Evolutionary conservation across 306 rosid species (phyloP).

Genomic region (Carpinus viminea): DNA sequence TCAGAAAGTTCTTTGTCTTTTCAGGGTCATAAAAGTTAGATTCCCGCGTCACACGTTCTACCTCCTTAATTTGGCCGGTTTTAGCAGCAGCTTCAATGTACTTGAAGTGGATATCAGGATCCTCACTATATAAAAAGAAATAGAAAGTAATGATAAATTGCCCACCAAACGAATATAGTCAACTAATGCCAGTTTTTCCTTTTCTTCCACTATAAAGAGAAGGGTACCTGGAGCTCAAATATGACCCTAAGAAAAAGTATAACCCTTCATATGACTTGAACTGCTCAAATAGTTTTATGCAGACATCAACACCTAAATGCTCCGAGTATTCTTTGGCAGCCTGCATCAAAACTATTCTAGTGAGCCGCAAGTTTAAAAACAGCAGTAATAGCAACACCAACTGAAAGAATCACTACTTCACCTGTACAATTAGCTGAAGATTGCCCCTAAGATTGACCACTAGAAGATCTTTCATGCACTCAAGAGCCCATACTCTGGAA

Average conservation of each 20-base stretch:
- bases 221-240: conserved; percentile 82
- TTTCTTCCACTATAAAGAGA: background rate
- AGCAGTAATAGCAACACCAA: background rate
- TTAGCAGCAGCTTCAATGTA: conserved; percentile 98
- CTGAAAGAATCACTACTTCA: conserved; percentile 17
- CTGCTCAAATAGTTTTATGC: conserved; percentile 97
- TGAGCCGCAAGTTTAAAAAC: background rate
- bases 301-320: conserved; percentile 86
- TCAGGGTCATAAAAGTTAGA: conserved; percentile 95
- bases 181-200: background rate
- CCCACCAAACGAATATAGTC: background rate
- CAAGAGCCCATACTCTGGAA: conserved; percentile 94
- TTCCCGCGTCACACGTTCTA: conserved; percentile 97
- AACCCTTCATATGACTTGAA: conserved; percentile 96
- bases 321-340: conserved; percentile 98
- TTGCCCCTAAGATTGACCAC: conserved; percentile 96
- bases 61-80: conserved; percentile 98
- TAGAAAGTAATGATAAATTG: background rate
- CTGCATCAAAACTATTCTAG: conserved; percentile 36
- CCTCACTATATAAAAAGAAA: conserved; percentile 59
- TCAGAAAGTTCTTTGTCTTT: conserved; percentile 92
- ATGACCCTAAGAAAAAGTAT: conserved; percentile 96
- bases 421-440: conserved; percentile 99
- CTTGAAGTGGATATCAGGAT: conserved; percentile 97
- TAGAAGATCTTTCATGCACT: conserved; percentile 98